Percentiles rank a stretch among this genome's conserved stretches.
Conservation (phyloP, 2,329 filamentous ascomycete species). For the Saccharata proteae region DNA sequence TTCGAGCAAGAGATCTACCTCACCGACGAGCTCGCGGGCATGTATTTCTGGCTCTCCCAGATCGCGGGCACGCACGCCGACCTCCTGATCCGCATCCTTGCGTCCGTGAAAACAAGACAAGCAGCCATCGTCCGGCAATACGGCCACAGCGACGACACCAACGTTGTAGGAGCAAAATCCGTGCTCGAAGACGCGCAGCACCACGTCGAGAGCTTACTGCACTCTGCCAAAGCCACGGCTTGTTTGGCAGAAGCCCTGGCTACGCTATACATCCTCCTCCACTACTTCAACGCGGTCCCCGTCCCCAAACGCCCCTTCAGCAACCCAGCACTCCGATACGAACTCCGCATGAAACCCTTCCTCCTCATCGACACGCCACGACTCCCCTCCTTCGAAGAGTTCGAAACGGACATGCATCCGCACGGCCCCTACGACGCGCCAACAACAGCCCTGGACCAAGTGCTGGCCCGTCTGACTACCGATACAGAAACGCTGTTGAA, state of each 20-base stretch:
- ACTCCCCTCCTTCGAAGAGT: conserved; percentile 53
- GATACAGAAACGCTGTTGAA: conserved; percentile 13
- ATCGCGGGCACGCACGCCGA: conserved; percentile 15
- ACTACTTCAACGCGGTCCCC: conserved; percentile 44
- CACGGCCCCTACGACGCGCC: conserved; percentile 18
- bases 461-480: conserved; percentile 1
- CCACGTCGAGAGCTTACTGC: conserved; percentile 3
- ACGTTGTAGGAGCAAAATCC: neutral
- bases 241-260: conserved; percentile 4
- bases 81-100: conserved; percentile 6
- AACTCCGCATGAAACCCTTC: conserved; percentile 81
- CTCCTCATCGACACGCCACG: conserved; percentile 54
- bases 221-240: conserved; percentile 1
- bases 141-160: conserved; percentile 1
- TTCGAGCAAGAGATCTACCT: conserved; percentile 91
- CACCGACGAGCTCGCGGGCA: conserved; percentile 67
- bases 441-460: conserved; percentile 1
- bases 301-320: conserved; percentile 50
- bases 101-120: conserved; percentile 1
- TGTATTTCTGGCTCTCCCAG: conserved; percentile 57
- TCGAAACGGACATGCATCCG: conserved; percentile 27
- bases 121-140: neutral
- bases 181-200: conserved; percentile 2
- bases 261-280: conserved; percentile 52
- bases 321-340: conserved; percentile 57